Evolutionary conservation across 495 filamentous ascomycete species (phyloP).

Genomic region (Penicillium canescens): DNA sequence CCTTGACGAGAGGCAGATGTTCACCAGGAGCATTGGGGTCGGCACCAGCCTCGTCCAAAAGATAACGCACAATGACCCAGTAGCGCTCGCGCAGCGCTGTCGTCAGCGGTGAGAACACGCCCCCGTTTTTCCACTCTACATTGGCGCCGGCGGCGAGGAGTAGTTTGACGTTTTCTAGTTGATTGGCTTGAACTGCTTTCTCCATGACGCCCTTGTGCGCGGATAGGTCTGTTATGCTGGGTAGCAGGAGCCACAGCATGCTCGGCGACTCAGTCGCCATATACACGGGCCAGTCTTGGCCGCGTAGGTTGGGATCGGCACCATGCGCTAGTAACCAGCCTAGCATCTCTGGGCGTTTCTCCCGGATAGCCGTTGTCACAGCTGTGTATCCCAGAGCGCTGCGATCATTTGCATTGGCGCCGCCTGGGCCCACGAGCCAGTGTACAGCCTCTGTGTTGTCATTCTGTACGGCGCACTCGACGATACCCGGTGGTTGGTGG

Average conservation of each 20-base stretch:
- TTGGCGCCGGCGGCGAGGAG: constrained; percentile 22
- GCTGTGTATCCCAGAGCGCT: constrained; percentile 45
- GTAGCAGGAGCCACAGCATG: constrained; percentile 47
- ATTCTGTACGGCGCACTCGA: constrained; percentile 53
- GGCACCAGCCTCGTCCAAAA: constrained; percentile 51
- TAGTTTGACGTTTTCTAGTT: constrained; percentile 24
- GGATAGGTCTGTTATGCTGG: constrained; percentile 40
- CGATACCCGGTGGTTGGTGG: constrained; percentile 50
- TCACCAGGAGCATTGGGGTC: constrained; percentile 55
- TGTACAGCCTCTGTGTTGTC: constrained; percentile 49
- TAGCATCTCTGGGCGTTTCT: constrained; percentile 45
- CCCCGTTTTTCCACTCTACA: constrained; percentile 58
- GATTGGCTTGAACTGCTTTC: constrained; percentile 52
- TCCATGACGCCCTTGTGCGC: constrained; percentile 57
- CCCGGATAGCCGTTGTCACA: constrained; percentile 54
- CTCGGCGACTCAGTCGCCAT: constrained; percentile 50
- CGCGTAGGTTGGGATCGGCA: constrained; percentile 51
- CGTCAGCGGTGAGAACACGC: constrained; percentile 56
- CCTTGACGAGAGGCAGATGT: constrained; percentile 56
- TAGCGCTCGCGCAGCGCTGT: constrained; percentile 54
- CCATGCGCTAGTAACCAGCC: constrained; percentile 49
- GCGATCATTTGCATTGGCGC: constrained; percentile 51
- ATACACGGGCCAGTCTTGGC: constrained; percentile 56
- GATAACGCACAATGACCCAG: constrained; percentile 47
- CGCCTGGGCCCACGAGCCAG: constrained; percentile 46